Evolutionary conservation across 2,329 filamentous ascomycete species (phyloP), one percentile per base, ranked within the genome.

Genomic region (Thelonectria discophora): DNA sequence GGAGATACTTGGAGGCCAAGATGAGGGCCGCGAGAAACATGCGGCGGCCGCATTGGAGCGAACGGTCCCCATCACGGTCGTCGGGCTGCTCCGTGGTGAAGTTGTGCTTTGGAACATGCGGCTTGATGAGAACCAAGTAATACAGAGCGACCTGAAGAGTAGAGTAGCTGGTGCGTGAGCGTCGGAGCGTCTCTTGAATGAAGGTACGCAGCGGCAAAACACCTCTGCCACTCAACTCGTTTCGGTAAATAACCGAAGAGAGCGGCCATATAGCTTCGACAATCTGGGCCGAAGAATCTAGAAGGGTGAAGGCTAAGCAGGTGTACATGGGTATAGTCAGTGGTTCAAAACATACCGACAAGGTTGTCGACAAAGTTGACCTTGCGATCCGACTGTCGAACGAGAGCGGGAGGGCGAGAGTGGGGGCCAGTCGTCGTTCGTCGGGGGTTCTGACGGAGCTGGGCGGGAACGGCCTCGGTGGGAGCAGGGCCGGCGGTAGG

Each of bases 21-120:
- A 99, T 98, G 63, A 99, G 84, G 49, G 94, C 94, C 11, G 95
- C 90, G 55, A 99, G 85, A 76, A 99, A 98, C 94, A 98, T 98
- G 73, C 95, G 93, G 64, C 95, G 91, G 57, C 95, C 95, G 78
- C 95, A 98, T 78, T 97, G 94, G 73, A 99, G 86, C 42, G 93
- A 92, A 64, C 93, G 90, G 72, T 86, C 86, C 55, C 88, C 86
- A 62, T 90, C 86, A 62, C 85, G 85, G 71, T 94, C 90, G 66
- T 90, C 85, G 27, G 87, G 84, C 77, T 96, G 92, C 78, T 97
- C 92, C 86, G 91, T 92, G 48, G 91, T 94, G 75, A 95, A 94
- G 77, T 97, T 91, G 70, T 87, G 86, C 67, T 86, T 88, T 13
- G 93, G 94, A 55, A 99, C 88, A 78, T 93, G 92, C 20, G 92